Base-by-base conservation (phyloP, 75 land plant genomes). In the Isoetes taiwanensis region DNA sequence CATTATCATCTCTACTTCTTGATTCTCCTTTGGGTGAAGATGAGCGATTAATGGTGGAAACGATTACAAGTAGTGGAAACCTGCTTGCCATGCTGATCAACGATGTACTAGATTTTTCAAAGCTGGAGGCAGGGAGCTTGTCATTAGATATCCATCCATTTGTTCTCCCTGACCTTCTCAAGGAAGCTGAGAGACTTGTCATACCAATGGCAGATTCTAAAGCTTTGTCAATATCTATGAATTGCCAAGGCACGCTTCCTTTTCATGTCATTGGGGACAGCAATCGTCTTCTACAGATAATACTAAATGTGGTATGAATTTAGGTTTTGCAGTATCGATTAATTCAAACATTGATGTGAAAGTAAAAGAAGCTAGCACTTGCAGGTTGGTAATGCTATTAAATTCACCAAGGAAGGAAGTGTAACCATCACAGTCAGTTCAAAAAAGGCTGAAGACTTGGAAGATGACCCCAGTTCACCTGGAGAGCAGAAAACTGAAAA, bases 271-370 rank as follows among this genome's bases (percentile, higher is more conserved):
- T 64, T 19, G 80, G 76, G 8, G 80, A 77, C 58, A 56, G 61
- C 31, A 77, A 58, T 33, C 64, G 72, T 28, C 25, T 69, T 23
- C 38, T 77, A 32, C 76, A 77, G 50, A 50, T 61, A 8, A 29
- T 68, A 23, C 64, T 77, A 38, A 73, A 87, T 73, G 71, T 93
- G 61, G 73, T 88, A 48, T 85, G 90, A 8, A 81, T 57, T 24
- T 37, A 37, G 9, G n/a, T n/a, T n/a, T n/a, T n/a, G n/a, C n/a
- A n/a, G n/a, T n/a, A n/a, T n/a, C n/a, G n/a, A n/a, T n/a, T n/a
- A n/a, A n/a, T n/a, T n/a, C n/a, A n/a, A n/a, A n/a, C n/a, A n/a
- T n/a, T n/a, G n/a, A n/a, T n/a, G n/a, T n/a, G n/a, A n/a, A n/a
- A n/a, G n/a, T n/a, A n/a, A n/a, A 9, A 9, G 14, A 37, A 37